Evolutionary conservation across 2,329 filamentous ascomycete species (phyloP), one percentile per base, ranked within the genome.

Genomic region (Alternaria hordeiaustralica): DNA sequence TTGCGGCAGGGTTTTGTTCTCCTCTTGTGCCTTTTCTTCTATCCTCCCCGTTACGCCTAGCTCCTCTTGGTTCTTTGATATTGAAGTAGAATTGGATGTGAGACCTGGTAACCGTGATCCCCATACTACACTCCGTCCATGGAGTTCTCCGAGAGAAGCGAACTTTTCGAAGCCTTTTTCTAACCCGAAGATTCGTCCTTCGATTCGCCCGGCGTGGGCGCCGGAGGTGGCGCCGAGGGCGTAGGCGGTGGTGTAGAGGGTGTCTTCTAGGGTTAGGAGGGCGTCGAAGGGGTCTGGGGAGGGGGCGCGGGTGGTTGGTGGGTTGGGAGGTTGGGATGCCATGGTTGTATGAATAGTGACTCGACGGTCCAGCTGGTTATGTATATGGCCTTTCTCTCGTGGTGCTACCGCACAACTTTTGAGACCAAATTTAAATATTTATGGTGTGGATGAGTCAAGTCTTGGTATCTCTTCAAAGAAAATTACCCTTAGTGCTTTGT

Each of bases 141-240:
- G 90, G 30, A 98, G 81, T 62, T 87, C 86, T 3, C 95, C 95
- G 78, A 93, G 87, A 66, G 93, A 90, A 45, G 92, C 77, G 75
- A 96, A 97, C 81, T 97, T 98, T 73, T 97, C 93, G 72, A 96
- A 98, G 0, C 94, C 95, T 68, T 94, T 96, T 78, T 96, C 92
- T 45, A 98, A 88, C 1, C 95, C 96, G 76, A 98, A 93, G 20
- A 93, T 88, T 55, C 94, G 92, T 64, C 96, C 96, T 85, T 99
- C 96, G 68, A 93, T 89, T 61, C 90, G 89, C 43, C 96, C 96
- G 30, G 92, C 90, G 63, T 87, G 86, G 44, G 88, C 84, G 63
- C 96, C 96, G 80, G 97, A 95, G 44, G 85, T 82, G 51, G 88
- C 80, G 46, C 96, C 96, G 58, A 93, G 87, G 6, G 85, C 80